Percentiles rank a stretch among this genome's conserved stretches.
These are phyloP conservation scores for Teratosphaeria epicoccoides DNA, from an alignment of 2,329 filamentous ascomycete genomes.

Conservation along the genomic window DNA sequence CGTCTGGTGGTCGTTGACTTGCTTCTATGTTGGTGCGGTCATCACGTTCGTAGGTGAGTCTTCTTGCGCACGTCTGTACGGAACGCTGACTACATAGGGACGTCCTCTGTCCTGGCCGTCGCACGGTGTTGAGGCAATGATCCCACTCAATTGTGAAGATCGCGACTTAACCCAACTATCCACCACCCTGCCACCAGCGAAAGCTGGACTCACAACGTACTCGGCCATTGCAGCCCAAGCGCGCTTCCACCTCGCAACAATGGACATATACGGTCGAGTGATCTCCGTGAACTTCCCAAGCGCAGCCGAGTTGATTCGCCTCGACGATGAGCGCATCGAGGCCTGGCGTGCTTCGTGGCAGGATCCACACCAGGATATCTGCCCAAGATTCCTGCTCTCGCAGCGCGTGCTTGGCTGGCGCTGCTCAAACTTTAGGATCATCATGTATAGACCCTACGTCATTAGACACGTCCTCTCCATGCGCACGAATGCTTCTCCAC, in stretches of 20 bases:
- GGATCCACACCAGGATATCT: slow-evolving; percentile 19
- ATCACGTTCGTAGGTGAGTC: slow-evolving; percentile 37
- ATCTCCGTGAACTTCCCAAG: slow-evolving; percentile 36
- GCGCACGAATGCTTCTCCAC: slow-evolving; percentile 8
- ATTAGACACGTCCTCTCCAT: slow-evolving; percentile 28
- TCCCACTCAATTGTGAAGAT: slow-evolving; percentile 38
- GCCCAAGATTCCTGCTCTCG: slow-evolving; percentile 27
- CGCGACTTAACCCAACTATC: slow-evolving; percentile 29
- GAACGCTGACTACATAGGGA: background rate
- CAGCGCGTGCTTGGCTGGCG: slow-evolving; percentile 37
- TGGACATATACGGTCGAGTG: slow-evolving; percentile 36
- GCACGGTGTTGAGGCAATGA: slow-evolving; percentile 33
- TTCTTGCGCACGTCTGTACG: background rate
- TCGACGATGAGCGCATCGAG: slow-evolving; percentile 32
- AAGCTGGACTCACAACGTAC: slow-evolving; percentile 30
- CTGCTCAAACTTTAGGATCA: slow-evolving; percentile 36
- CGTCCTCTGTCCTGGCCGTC: slow-evolving; percentile 35
- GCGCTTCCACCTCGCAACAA: slow-evolving; percentile 36
- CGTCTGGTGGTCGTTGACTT: slow-evolving; percentile 31
- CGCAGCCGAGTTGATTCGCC: slow-evolving; percentile 31
- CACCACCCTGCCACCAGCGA: slow-evolving; percentile 8
- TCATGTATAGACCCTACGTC: slow-evolving; percentile 40
- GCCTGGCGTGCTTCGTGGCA: slow-evolving; percentile 32
- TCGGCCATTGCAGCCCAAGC: slow-evolving; percentile 36
- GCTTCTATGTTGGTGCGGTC: slow-evolving; percentile 40